Conservation (phyloP, 371 early-diverging fungal genomes). For the Syncephalastrum sp. region DNA sequence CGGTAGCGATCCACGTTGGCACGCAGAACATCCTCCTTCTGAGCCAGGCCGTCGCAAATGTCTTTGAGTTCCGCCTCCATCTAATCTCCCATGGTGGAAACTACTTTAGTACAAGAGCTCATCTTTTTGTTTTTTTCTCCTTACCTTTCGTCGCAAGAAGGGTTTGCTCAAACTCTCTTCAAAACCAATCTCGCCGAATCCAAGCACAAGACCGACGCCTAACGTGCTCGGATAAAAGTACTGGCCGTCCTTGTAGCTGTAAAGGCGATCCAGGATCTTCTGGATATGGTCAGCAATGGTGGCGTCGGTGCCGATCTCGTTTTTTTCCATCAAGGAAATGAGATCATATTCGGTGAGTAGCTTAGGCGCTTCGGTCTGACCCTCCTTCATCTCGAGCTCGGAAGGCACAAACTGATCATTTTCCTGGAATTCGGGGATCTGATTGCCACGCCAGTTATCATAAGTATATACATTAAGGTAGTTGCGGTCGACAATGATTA, state of each 20-base stretch:
- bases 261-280: slow-evolving; percentile 91
- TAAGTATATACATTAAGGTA: slow-evolving; percentile 96
- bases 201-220: slow-evolving; percentile 92
- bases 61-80: slow-evolving; percentile 48
- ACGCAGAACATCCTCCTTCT: slow-evolving; percentile 57
- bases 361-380: slow-evolving; percentile 80
- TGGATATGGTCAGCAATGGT: slow-evolving; percentile 99
- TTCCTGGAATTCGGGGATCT: slow-evolving; percentile 72
- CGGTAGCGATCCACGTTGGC: slow-evolving; percentile 62
- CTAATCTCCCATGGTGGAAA: neutral
- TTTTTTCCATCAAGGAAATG: slow-evolving; percentile 96
- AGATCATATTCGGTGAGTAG: slow-evolving; percentile 94
- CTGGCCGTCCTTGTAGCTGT: slow-evolving; percentile 71
- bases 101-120: neutral
- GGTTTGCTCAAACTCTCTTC: slow-evolving; percentile 86
- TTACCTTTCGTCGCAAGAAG: slow-evolving; percentile 74
- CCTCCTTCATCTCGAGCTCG: slow-evolving; percentile 61
- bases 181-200: slow-evolving; percentile 87
- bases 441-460: slow-evolving; percentile 86
- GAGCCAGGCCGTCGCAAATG: slow-evolving; percentile 66
- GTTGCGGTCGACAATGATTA: slow-evolving; percentile 82
- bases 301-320: slow-evolving; percentile 99
- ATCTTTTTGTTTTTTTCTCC: neutral
- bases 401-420: slow-evolving; percentile 77
- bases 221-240: slow-evolving; percentile 86